A percentile compares a stretch with the other conserved stretches of the same genome.
These are phyloP conservation scores for Ophiostoma himal-ulmi DNA, from an alignment of 2,329 filamentous ascomycete species.

Conservation along the genomic window DNA sequence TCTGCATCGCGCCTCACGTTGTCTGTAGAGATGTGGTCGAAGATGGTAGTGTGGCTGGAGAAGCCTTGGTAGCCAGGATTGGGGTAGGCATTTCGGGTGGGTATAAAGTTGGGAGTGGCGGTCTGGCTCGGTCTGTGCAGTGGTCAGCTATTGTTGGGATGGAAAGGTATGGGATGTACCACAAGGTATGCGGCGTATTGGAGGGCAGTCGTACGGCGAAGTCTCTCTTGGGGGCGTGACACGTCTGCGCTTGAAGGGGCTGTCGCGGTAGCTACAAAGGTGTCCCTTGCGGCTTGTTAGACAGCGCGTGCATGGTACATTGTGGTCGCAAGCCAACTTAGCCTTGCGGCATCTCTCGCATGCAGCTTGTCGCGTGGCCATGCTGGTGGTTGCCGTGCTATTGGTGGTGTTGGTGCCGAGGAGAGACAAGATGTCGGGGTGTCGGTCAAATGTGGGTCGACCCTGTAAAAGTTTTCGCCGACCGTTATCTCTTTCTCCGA, in stretches of 20 bases:
- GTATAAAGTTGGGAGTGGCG: not conserved
- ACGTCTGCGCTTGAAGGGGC: constrained; percentile 9
- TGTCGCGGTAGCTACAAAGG: constrained; percentile 11
- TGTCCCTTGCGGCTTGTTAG: constrained; percentile 2
- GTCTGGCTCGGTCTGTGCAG: constrained; percentile 11
- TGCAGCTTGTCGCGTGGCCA: constrained; percentile 10
- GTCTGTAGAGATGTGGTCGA: constrained; percentile 7
- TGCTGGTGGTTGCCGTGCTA: constrained; percentile 6
- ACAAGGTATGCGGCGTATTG: not conserved
- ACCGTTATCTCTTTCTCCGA: constrained; percentile 5
- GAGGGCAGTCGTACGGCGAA: not conserved
- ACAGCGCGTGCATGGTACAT: constrained; percentile 3
- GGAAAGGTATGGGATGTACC: not conserved
- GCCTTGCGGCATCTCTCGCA: constrained; percentile 14
- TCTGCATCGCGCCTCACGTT: not conserved
- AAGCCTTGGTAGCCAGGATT: constrained; percentile 15
- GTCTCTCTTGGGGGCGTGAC: not conserved
- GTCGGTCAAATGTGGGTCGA: constrained; percentile 6
- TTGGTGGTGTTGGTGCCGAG: constrained; percentile 5
- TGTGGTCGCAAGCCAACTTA: constrained; percentile 9
- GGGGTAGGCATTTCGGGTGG: constrained; percentile 6
- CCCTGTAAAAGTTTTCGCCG: constrained; percentile 7
- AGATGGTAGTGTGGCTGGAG: constrained; percentile 13
- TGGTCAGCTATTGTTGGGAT: not conserved
- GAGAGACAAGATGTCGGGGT: constrained; percentile 9